These are phyloP conservation scores for Citropsis articulata DNA, from an alignment of 345 rosid species.

Conservation along the genomic window DNA sequence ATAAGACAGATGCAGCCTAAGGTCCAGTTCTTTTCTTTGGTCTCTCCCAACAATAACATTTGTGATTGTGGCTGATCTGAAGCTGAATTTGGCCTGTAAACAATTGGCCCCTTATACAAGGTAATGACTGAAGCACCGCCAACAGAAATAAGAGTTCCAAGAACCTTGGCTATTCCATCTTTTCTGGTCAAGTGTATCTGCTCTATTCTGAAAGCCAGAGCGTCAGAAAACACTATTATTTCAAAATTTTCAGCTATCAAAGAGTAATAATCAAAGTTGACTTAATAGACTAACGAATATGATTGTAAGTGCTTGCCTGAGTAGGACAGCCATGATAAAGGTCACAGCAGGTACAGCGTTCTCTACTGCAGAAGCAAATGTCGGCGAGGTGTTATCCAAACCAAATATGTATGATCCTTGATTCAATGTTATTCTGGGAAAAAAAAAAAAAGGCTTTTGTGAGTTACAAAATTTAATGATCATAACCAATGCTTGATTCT, in stretches of 20 bases:
- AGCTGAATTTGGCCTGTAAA: conserved; percentile 35
- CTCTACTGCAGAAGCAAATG: conserved; percentile 69
- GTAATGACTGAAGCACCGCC: conserved; percentile 64
- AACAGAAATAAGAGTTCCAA: conserved; percentile 55
- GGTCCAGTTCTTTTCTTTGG: conserved; percentile 54
- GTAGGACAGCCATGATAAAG: conserved; percentile 54
- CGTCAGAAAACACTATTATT: not conserved
- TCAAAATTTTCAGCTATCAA: not conserved
- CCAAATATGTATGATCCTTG: conserved; percentile 63
- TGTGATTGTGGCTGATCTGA: conserved; percentile 13
- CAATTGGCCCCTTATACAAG: conserved; percentile 55
- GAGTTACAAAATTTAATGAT: not conserved
- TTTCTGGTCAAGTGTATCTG: conserved; percentile 41
- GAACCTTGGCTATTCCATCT: conserved; percentile 61
- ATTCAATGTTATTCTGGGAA: conserved; percentile 49
- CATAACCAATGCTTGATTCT: not conserved
- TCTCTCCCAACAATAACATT: conserved; percentile 24
- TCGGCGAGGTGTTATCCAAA: conserved; percentile 61
- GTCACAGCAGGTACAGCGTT: conserved; percentile 72
- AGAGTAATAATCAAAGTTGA: not conserved
- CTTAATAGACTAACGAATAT: not conserved
- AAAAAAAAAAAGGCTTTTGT: no score
- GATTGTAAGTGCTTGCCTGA: conserved; percentile 32
- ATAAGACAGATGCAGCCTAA: conserved; percentile 30
- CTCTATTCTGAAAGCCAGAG: conserved; percentile 46